Evolutionary conservation across 129 eudicot genomes (phyloP).

Genomic region (Flaveria robusta): DNA sequence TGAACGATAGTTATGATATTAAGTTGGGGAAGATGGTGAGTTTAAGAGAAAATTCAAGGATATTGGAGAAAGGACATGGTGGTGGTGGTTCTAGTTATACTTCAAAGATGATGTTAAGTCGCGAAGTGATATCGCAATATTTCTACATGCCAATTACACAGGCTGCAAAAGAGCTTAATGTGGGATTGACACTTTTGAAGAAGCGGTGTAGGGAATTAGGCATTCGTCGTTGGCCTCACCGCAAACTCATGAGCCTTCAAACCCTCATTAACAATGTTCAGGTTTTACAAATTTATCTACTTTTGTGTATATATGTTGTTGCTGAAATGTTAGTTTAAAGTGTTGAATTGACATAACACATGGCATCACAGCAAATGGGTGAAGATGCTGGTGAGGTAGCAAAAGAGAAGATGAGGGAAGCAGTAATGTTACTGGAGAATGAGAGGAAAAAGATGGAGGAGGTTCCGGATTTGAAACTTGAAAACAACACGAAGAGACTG

Average conservation of each 20-base stretch:
- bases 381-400: constrained; percentile 51
- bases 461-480: constrained; percentile 68
- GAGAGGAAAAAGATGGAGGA: constrained; percentile 75
- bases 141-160: constrained; percentile 86
- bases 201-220: constrained; percentile 85
- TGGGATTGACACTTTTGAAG: constrained; percentile 79
- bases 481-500: constrained; percentile 71
- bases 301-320: not conserved
- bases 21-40: constrained; percentile 13
- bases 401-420: constrained; percentile 52
- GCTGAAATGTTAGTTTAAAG: not conserved
- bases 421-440: constrained; percentile 53
- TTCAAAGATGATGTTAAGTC: constrained; percentile 44
- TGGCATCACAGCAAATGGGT: constrained; percentile 50
- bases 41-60: not conserved
- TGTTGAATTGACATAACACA: not conserved
- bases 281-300: constrained; percentile 38
- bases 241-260: constrained; percentile 85
- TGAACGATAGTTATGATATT: not conserved
- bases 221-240: constrained; percentile 86
- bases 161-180: constrained; percentile 84
- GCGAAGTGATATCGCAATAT: constrained; percentile 58
- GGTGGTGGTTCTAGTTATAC: constrained; percentile 17
- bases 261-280: constrained; percentile 81
- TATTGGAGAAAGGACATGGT: constrained; percentile 17